These are phyloP conservation scores for Didymella segeticola DNA, from an alignment of 2,329 filamentous ascomycete species.

Conservation along the genomic window DNA sequence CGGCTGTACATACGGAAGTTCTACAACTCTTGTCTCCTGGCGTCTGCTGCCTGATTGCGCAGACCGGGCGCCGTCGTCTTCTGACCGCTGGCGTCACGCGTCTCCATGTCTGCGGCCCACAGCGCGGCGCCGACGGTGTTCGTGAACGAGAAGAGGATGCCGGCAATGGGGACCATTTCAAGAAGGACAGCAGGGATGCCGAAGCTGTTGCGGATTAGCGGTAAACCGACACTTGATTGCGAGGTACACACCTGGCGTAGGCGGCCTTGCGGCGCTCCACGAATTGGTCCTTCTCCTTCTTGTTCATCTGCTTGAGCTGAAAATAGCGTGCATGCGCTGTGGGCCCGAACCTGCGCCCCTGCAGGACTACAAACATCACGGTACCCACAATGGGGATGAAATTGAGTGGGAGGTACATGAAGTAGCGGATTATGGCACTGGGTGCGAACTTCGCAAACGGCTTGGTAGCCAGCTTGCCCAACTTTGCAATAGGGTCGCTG, in stretches of 20 bases:
- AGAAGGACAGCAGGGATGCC: slow-evolving; percentile 83
- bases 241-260: slow-evolving; percentile 72
- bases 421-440: slow-evolving; percentile 72
- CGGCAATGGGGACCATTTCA: slow-evolving; percentile 83
- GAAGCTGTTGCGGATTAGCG: slow-evolving; percentile 44
- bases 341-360: slow-evolving; percentile 63
- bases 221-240: too few species aligned
- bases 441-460: slow-evolving; percentile 62
- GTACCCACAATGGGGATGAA: slow-evolving; percentile 92
- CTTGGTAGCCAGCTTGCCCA: slow-evolving; percentile 64
- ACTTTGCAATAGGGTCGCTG: slow-evolving; percentile 59
- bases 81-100: slow-evolving; percentile 24
- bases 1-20: slow-evolving; percentile 11
- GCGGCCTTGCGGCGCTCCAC: slow-evolving; percentile 73
- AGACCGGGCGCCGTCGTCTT: slow-evolving; percentile 46
- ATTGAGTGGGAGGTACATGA: slow-evolving; percentile 90
- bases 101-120: slow-evolving; percentile 90
- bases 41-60: slow-evolving; percentile 45
- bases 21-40: slow-evolving; percentile 45
- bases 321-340: slow-evolving; percentile 74
- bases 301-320: slow-evolving; percentile 84
- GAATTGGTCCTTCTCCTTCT: slow-evolving; percentile 69
- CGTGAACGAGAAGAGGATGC: slow-evolving; percentile 86
- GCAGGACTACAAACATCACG: slow-evolving; percentile 76
- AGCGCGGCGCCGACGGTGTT: slow-evolving; percentile 91